Percentiles rank a stretch among this genome's conserved stretches.
These are phyloP conservation scores for Ilyonectria destructans DNA, from an alignment of 2,329 filamentous ascomycete species.

Conservation along the genomic window DNA sequence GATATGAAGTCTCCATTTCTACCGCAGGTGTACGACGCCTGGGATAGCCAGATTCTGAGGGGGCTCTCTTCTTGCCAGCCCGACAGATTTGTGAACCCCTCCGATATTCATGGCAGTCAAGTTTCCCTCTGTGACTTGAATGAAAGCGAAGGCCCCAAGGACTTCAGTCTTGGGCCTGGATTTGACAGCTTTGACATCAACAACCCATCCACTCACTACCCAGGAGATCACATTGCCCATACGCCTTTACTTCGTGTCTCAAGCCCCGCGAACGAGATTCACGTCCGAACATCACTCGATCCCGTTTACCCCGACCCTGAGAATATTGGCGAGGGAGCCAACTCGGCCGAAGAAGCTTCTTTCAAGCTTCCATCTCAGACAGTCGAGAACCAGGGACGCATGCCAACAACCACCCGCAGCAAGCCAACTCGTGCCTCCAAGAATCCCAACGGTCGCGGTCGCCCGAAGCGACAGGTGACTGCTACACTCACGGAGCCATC, in stretches of 20 bases:
- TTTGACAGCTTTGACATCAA: conserved; percentile 6
- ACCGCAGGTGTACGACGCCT: conserved; percentile 20
- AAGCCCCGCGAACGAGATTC: conserved; percentile 5
- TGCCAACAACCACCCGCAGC: conserved; percentile 2
- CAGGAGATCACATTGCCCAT: neutral
- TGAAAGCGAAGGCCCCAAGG: conserved; percentile 10
- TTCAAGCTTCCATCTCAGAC: neutral
- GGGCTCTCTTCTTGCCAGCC: conserved; percentile 22
- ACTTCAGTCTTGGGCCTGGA: conserved; percentile 25
- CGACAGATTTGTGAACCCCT: conserved; percentile 38
- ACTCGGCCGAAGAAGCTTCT: neutral
- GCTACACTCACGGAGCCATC: conserved; percentile 11
- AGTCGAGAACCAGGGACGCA: conserved; percentile 26
- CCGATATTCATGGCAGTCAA: conserved; percentile 35
- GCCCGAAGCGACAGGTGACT: conserved; percentile 28
- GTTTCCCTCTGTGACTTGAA: neutral
- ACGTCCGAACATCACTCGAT: conserved; percentile 3
- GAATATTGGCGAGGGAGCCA: conserved; percentile 11
- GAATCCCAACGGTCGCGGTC: conserved; percentile 30
- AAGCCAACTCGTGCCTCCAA: conserved; percentile 25
- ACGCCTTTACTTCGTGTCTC: conserved; percentile 1
- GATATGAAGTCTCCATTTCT: conserved; percentile 33
- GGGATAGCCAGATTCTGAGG: conserved; percentile 28
- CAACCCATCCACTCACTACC: conserved; percentile 12
- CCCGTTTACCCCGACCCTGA: conserved; percentile 36